Percentiles rank a stretch among this genome's conserved stretches.
Evolutionary conservation across 1,139 yeast species (phyloP).

Genomic region (Taphrina populina): DNA sequence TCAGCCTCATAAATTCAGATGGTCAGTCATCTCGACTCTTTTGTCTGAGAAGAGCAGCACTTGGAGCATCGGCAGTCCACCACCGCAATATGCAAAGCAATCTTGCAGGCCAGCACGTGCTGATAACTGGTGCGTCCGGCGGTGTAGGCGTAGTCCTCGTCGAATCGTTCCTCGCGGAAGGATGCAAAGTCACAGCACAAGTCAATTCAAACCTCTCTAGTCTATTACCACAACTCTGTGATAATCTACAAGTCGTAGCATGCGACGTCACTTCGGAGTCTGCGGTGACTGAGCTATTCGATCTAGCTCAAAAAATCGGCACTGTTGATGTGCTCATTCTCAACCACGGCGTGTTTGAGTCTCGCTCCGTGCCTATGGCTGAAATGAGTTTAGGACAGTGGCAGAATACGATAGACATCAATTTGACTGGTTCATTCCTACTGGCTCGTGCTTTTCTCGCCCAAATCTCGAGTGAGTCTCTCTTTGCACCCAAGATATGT

Average conservation of each 20-base stretch:
- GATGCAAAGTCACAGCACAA: conserved; percentile 26
- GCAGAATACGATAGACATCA: conserved; percentile 23
- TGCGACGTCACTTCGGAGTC: conserved; percentile 18
- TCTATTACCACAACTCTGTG: conserved; percentile 12
- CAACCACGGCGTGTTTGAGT: conserved; percentile 22
- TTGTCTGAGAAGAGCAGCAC: no score
- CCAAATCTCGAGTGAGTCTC: conserved; percentile 1
- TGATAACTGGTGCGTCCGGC: conserved; percentile 29
- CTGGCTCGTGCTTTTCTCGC: conserved; percentile 25
- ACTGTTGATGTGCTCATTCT: conserved; percentile 16
- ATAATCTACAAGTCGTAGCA: conserved; percentile 10
- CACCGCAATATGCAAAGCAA: no score
- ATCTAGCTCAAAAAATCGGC: conserved; percentile 2
- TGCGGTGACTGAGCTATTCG: conserved; percentile 10
- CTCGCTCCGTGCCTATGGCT: conserved; percentile 12
- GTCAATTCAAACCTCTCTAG: conserved; percentile 22
- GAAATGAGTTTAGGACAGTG: conserved; percentile 19
- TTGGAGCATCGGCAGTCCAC: no score
- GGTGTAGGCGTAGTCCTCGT: conserved; percentile 25
- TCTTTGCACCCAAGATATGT: conserved; percentile 17
- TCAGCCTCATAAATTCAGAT: no score
- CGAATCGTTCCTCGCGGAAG: conserved; percentile 11
- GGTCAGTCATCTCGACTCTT: no score
- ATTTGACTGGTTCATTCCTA: conserved; percentile 28
- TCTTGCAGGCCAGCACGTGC: conserved; percentile 10